These are phyloP conservation scores for Ilex aquifolium DNA, from an alignment of 257 asterid species.

Conservation along the genomic window DNA sequence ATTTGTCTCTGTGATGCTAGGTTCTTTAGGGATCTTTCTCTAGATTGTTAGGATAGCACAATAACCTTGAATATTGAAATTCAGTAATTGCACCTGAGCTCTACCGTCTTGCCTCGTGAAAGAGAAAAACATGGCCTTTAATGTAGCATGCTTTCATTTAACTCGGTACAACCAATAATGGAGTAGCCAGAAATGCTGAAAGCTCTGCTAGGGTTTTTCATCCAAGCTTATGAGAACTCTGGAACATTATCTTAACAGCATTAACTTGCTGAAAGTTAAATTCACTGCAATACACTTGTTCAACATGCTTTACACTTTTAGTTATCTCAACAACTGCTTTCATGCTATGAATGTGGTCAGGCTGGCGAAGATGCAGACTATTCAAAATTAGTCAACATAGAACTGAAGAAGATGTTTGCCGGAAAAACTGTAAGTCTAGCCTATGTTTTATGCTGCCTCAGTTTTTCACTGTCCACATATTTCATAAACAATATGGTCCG, in stretches of 20 bases:
- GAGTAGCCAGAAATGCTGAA: neutral
- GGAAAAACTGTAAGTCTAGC: constrained; percentile 49
- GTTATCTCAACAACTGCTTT: neutral
- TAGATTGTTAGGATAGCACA: neutral
- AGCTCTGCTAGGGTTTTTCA: neutral
- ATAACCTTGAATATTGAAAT: too few species aligned
- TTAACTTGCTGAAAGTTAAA: neutral
- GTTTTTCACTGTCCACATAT: neutral
- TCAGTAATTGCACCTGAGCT: neutral
- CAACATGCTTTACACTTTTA: neutral
- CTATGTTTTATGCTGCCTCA: neutral
- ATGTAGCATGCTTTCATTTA: neutral
- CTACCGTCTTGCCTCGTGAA: too few species aligned
- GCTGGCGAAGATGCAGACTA: constrained; percentile 67
- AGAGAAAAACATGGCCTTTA: neutral
- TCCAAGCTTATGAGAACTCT: neutral
- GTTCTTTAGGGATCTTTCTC: neutral
- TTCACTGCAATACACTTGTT: neutral
- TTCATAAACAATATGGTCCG: neutral
- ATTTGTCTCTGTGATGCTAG: neutral
- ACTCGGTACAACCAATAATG: neutral
- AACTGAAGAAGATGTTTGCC: constrained; percentile 57
- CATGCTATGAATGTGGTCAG: constrained; percentile 29
- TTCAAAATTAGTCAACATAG: constrained; percentile 60
- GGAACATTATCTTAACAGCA: neutral